Evolutionary conservation across 176 grass and related monocot genomes (phyloP).

Genomic region (Stipa capillata): DNA sequence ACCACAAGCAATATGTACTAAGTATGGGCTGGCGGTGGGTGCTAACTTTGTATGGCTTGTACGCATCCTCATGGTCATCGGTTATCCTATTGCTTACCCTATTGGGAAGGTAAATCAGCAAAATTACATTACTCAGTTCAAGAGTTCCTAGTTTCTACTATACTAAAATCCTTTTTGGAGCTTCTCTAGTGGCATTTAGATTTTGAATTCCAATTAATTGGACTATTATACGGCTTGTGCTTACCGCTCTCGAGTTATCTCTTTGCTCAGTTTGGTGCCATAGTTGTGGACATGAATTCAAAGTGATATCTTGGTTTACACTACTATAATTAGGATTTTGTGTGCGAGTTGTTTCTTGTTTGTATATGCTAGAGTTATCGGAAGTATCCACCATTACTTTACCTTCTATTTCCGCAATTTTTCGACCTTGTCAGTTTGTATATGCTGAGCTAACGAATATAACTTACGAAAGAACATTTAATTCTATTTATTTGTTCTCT

Average conservation of each 20-base stretch:
- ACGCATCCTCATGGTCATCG: conserved; percentile 79
- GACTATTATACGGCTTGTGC: neutral
- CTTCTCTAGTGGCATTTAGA: neutral
- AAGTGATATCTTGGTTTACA: neutral
- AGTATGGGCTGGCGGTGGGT: conserved; percentile 95
- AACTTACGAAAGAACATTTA: neutral
- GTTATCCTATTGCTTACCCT: conserved; percentile 92
- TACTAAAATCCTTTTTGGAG: neutral
- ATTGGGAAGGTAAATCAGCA: conserved; percentile 80
- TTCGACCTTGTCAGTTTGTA: neutral
- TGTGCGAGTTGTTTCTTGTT: neutral
- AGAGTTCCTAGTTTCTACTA: neutral
- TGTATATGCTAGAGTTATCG: neutral
- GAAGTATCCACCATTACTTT: neutral
- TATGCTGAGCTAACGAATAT: neutral
- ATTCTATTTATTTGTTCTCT: neutral
- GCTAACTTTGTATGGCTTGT: conserved; percentile 97
- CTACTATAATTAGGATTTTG: neutral
- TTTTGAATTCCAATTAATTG: conserved; percentile 2
- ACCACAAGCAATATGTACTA: conserved; percentile 98
- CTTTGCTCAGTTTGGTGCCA: neutral
- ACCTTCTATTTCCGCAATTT: neutral
- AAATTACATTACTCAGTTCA: conserved; percentile 3
- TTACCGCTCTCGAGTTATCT: conserved; percentile 5
- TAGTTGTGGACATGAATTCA: neutral